Evolutionary conservation across 371 early-diverging fungal species (phyloP).

Genomic region (Sporodiniella umbellata): DNA sequence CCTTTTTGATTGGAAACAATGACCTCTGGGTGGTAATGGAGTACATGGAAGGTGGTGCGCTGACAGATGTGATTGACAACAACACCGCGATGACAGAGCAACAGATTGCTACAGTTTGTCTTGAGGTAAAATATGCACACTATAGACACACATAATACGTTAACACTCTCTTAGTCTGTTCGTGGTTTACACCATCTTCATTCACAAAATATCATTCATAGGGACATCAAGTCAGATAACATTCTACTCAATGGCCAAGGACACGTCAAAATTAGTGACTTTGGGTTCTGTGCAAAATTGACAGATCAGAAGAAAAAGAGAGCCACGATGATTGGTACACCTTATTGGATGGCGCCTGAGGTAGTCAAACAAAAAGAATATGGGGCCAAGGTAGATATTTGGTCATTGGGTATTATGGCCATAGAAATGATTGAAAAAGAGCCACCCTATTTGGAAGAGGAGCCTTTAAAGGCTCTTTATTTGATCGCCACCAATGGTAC

Average conservation of each 20-base stretch:
- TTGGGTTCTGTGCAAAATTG: slow-evolving; percentile 94
- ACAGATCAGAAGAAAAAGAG: slow-evolving; percentile 82
- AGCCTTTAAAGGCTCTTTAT: slow-evolving; percentile 92
- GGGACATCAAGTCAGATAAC: slow-evolving; percentile 98
- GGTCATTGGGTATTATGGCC: slow-evolving; percentile 94
- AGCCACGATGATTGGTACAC: slow-evolving; percentile 95
- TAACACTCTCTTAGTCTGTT: slow-evolving; percentile 48
- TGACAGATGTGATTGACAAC: slow-evolving; percentile 96
- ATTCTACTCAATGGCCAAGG: slow-evolving; percentile 83
- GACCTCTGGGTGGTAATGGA: slow-evolving; percentile 99
- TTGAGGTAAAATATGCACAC: slow-evolving; percentile 58
- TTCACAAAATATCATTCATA: slow-evolving; percentile 87
- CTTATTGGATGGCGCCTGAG: slow-evolving; percentile 94
- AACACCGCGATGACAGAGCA: slow-evolving; percentile 80
- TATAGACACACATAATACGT: neutral
- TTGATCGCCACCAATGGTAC: slow-evolving; percentile 97
- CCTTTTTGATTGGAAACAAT: slow-evolving; percentile 74
- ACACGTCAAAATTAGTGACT: slow-evolving; percentile 91
- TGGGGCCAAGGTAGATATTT: slow-evolving; percentile 88
- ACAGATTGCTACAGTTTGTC: slow-evolving; percentile 89
- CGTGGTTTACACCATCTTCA: slow-evolving; percentile 93
- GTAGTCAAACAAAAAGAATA: slow-evolving; percentile 91
- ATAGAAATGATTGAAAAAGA: slow-evolving; percentile 98
- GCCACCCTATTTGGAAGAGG: slow-evolving; percentile 96
- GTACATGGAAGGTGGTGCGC: slow-evolving; percentile 97